These are phyloP conservation scores for Cryptococcus maquisensis DNA, from an alignment of 1,284 basidiomycete species.

Conservation along the genomic window DNA sequence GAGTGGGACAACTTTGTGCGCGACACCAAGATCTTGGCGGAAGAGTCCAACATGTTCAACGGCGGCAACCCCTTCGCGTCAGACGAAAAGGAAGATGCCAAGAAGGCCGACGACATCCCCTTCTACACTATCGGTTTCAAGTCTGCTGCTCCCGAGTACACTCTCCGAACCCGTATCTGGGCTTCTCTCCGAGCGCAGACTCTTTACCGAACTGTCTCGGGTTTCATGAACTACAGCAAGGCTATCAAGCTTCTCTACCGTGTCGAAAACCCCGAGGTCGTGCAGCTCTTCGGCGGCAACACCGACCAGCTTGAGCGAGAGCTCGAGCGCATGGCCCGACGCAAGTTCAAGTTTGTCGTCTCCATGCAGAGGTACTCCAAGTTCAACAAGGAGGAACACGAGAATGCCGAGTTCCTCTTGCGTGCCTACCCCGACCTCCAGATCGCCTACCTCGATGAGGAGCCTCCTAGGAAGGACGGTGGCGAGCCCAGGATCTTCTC, in stretches of 20 bases:
- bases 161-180: slow-evolving; percentile 97
- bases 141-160: slow-evolving; percentile 96
- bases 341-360: slow-evolving; percentile 99
- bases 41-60: slow-evolving; percentile 85
- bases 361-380: slow-evolving; percentile 99
- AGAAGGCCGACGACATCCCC: slow-evolving; percentile 88
- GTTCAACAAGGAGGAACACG: slow-evolving; percentile 98
- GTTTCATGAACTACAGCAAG: slow-evolving; percentile 99
- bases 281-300: slow-evolving; percentile 94
- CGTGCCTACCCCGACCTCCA: slow-evolving; percentile 98
- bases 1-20: slow-evolving; percentile 99
- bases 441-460: slow-evolving; percentile 97
- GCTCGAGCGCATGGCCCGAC: slow-evolving; percentile 91
- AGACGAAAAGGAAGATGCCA: slow-evolving; percentile 77
- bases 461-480: slow-evolving; percentile 86
- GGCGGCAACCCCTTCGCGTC: slow-evolving; percentile 65
- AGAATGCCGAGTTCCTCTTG: slow-evolving; percentile 96
- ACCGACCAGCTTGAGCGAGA: slow-evolving; percentile 96
- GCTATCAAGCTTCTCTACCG: slow-evolving; percentile 99
- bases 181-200: slow-evolving; percentile 97
- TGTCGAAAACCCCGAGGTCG: slow-evolving; percentile 98
- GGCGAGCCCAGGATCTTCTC: slow-evolving; percentile 95
- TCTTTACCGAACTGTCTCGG: slow-evolving; percentile 95
- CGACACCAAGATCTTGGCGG: slow-evolving; percentile 98
- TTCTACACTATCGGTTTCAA: slow-evolving; percentile 99